These are phyloP conservation scores for Oidiodendron maius DNA, from an alignment of 495 filamentous ascomycete species.

Conservation along the genomic window DNA sequence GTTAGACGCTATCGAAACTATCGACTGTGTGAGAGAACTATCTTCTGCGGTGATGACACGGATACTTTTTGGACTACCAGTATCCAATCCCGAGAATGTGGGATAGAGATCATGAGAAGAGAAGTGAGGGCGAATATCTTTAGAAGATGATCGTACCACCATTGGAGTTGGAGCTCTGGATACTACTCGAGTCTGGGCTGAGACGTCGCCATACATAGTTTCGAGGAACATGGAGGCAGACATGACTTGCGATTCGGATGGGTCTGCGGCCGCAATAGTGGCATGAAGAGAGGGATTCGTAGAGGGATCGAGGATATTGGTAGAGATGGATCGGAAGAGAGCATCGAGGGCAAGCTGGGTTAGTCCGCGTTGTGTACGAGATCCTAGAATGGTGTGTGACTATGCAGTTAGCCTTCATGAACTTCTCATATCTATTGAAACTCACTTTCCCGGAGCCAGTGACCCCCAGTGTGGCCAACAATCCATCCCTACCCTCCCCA, in stretches of 20 bases:
- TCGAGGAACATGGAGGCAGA: slow-evolving; percentile 76
- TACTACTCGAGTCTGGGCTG: slow-evolving; percentile 48
- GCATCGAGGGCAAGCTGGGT: slow-evolving; percentile 89
- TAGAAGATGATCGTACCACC: slow-evolving; percentile 54
- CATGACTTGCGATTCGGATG: slow-evolving; percentile 78
- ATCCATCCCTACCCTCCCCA: slow-evolving; percentile 77
- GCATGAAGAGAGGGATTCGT: slow-evolving; percentile 57
- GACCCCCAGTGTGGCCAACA: slow-evolving; percentile 88
- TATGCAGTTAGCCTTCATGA: slow-evolving; percentile 28
- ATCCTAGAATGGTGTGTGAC: slow-evolving; percentile 97
- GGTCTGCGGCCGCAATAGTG: slow-evolving; percentile 68
- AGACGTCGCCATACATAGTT: slow-evolving; percentile 64
- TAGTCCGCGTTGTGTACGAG: slow-evolving; percentile 75
- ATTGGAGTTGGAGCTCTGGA: slow-evolving; percentile 79
- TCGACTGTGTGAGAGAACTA: slow-evolving; percentile 2
- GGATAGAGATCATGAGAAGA: slow-evolving; percentile 24
- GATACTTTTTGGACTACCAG: slow-evolving; percentile 20
- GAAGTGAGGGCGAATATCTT: slow-evolving; percentile 23
- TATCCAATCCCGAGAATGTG: slow-evolving; percentile 7
- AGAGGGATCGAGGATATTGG: slow-evolving; percentile 56
- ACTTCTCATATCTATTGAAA: slow-evolving; percentile 2
- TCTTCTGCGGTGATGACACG: slow-evolving; percentile 13
- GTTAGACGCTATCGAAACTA: slow-evolving; percentile 4
- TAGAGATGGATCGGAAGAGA: slow-evolving; percentile 71
- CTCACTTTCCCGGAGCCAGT: slow-evolving; percentile 93